Conservation (phyloP, 306 rosid genomes). For the Prinsepia uniflora region DNA sequence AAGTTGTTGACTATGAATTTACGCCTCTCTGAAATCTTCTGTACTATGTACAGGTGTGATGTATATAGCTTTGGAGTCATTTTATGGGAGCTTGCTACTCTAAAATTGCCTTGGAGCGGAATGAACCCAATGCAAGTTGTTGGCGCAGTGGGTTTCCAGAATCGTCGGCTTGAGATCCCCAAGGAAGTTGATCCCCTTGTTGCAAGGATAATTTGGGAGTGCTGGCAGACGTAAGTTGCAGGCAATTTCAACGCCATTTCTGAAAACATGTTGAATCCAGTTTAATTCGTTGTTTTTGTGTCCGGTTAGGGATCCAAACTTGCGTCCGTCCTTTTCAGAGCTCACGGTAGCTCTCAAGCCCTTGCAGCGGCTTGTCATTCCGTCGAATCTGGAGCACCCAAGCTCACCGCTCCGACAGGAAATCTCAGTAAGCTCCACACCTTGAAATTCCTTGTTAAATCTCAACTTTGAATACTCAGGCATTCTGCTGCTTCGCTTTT, state of each 20-base stretch:
- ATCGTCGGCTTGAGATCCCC: slow-evolving; percentile 91
- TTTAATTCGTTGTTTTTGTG: slow-evolving; percentile 14
- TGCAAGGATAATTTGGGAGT: slow-evolving; percentile 84
- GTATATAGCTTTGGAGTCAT: slow-evolving; percentile 98
- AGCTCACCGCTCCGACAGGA: slow-evolving; percentile 60
- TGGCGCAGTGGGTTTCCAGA: slow-evolving; percentile 98
- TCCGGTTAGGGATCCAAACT: slow-evolving; percentile 69
- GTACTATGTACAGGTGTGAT: slow-evolving; percentile 71
- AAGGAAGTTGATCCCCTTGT: slow-evolving; percentile 89
- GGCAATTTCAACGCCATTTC: slow-evolving; percentile 17
- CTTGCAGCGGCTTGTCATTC: slow-evolving; percentile 66
- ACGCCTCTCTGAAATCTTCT: not conserved
- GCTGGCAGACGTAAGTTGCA: slow-evolving; percentile 94
- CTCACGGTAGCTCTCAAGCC: slow-evolving; percentile 76
- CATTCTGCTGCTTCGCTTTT: slow-evolving; percentile 22
- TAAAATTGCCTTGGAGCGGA: slow-evolving; percentile 90
- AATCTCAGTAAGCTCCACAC: slow-evolving; percentile 79
- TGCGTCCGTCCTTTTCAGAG: slow-evolving; percentile 86
- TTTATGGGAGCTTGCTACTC: slow-evolving; percentile 97
- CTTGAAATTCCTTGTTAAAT: slow-evolving; percentile 40
- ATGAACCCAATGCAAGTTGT: slow-evolving; percentile 99
- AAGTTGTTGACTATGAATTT: too few relatives aligned
- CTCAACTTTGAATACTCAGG: slow-evolving; percentile 60
- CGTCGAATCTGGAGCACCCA: slow-evolving; percentile 65
- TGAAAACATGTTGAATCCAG: not conserved